These are phyloP conservation scores for Chaetomidium leptoderma DNA, from an alignment of 495 filamentous ascomycete genomes.

Conservation along the genomic window DNA sequence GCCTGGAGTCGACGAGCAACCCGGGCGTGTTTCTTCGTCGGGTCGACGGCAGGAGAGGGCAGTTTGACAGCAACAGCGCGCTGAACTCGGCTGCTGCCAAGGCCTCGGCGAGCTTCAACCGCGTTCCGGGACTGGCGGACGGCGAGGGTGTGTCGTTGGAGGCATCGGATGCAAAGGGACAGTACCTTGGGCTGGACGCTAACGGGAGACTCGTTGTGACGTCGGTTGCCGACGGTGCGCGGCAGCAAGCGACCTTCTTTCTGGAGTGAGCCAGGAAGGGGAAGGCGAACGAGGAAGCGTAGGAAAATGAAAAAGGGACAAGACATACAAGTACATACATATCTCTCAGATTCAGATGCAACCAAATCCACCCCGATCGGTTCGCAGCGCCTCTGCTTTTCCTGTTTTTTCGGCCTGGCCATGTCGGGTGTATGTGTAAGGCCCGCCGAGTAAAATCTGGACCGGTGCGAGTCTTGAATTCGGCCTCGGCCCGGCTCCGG, in stretches of 20 bases:
- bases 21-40: conserved; percentile 21
- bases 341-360: no score
- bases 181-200: conserved; percentile 16
- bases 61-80: conserved; percentile 15
- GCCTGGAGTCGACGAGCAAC: conserved; percentile 23
- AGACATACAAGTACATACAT: no score
- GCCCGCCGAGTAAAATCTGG: no score
- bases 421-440: no score
- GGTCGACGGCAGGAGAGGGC: background rate
- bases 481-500: background rate
- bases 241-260: conserved; percentile 15
- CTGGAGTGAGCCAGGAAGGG: conserved; percentile 11
- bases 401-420: no score
- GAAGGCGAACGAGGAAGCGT: no score
- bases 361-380: no score
- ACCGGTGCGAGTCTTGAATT: background rate
- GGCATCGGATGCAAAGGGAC: conserved; percentile 7
- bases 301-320: background rate
- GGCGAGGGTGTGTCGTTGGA: conserved; percentile 21
- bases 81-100: conserved; percentile 12
- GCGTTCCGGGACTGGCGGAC: conserved; percentile 16
- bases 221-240: background rate
- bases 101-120: conserved; percentile 21
- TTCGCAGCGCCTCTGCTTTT: no score
- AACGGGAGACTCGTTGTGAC: conserved; percentile 6